These are phyloP conservation scores for Cutaneotrichosporon sp. DNA, from an alignment of 1,284 basidiomycete genomes.

Conservation along the genomic window DNA sequence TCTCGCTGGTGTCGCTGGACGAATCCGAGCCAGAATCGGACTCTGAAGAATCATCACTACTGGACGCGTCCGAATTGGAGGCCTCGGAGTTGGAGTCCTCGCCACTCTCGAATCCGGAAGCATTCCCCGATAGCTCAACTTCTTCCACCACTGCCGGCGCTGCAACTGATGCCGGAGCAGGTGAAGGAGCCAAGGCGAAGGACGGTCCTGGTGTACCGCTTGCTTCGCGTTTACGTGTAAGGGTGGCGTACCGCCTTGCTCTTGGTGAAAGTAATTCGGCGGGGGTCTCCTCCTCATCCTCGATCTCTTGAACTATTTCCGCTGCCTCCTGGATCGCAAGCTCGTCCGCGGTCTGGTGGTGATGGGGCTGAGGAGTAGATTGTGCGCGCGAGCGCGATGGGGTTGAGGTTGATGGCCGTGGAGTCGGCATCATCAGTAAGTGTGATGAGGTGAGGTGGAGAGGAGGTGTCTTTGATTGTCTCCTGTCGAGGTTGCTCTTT, in stretches of 20 bases:
- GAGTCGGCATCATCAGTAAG: no score
- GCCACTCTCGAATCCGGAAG: neutral
- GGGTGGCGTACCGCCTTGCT: constrained; percentile 10
- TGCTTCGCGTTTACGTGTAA: constrained; percentile 7
- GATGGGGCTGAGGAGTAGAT: constrained; percentile 12
- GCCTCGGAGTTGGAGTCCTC: neutral
- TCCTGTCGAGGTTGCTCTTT: neutral
- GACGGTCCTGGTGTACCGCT: neutral
- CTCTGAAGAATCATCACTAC: constrained; percentile 6
- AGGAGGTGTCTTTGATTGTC: neutral
- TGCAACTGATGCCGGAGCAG: neutral
- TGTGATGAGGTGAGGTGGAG: neutral
- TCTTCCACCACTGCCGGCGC: neutral
- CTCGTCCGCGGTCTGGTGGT: constrained; percentile 34
- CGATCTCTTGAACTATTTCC: constrained; percentile 14
- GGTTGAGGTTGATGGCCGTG: constrained; percentile 3
- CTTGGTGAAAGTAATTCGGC: constrained; percentile 5
- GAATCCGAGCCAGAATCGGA: constrained; percentile 6
- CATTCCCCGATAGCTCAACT: neutral
- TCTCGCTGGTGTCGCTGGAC: constrained; percentile 2
- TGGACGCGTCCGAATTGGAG: neutral
- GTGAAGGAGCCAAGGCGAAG: no score
- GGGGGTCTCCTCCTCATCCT: constrained; percentile 9
- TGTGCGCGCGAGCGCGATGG: neutral
- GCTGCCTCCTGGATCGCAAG: constrained; percentile 31